These are phyloP conservation scores for Jackrogersella multiformis DNA, from an alignment of 495 filamentous ascomycete genomes.

Conservation along the genomic window DNA sequence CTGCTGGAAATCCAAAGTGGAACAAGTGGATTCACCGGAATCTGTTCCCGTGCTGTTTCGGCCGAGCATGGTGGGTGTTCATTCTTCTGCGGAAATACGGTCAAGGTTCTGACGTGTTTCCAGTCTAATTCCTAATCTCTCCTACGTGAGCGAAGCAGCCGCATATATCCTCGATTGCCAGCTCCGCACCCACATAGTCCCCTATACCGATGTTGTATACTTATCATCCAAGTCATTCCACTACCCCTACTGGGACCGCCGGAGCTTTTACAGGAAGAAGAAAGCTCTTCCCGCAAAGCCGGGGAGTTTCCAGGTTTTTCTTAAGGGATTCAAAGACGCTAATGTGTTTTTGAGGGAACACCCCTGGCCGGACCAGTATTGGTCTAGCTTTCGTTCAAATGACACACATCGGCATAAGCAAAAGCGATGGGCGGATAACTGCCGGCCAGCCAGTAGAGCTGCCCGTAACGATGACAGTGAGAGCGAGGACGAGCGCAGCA, in stretches of 20 bases:
- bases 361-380: constrained; percentile 96
- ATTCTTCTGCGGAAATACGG: neutral
- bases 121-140: constrained; percentile 95
- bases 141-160: constrained; percentile 97
- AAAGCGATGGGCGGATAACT: constrained; percentile 82
- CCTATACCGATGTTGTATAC: constrained; percentile 93
- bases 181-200: constrained; percentile 89
- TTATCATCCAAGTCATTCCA: constrained; percentile 97
- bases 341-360: constrained; percentile 94
- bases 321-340: constrained; percentile 96
- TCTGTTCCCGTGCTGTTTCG: constrained; percentile 96
- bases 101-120: constrained; percentile 16
- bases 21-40: constrained; percentile 96
- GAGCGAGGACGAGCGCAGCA: constrained; percentile 62
- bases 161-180: constrained; percentile 94
- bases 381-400: constrained; percentile 75
- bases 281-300: constrained; percentile 91
- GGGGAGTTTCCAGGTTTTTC: constrained; percentile 96
- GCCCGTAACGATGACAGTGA: constrained; percentile 73
- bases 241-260: constrained; percentile 96
- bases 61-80: constrained; percentile 76
- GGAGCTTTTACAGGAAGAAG: constrained; percentile 84
- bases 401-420: constrained; percentile 76
- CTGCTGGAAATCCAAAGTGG: constrained; percentile 91
- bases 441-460: constrained; percentile 72